Evolutionary conservation across 148 eudicot species (phyloP), one percentile per base, ranked within the genome.

Genomic region (Rhododendron griersonianum): DNA sequence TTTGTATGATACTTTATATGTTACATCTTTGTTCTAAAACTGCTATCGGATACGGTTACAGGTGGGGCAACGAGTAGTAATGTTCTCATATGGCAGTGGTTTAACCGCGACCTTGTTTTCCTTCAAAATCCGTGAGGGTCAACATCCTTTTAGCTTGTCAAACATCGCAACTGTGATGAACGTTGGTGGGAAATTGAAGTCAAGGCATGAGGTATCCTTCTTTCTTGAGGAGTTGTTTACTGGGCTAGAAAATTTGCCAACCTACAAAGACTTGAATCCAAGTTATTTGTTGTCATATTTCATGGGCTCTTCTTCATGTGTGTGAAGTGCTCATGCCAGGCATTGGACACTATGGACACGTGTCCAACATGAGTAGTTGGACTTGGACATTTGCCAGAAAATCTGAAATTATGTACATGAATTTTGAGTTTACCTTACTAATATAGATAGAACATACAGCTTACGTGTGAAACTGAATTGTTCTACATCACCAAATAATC

Each of bases 51-150:
- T 73, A 45, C 39, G 59, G 10, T 82, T 25, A 53, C 19, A 97
- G 99, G 94, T 88, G 3, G 99, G 98, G 13, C 90, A 95, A 82
- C 91, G 99, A 87, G 90, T 93, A 33, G 81, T 97, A 30, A 91
- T 97, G 96, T 97, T 97, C 87, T 97, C 99, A 1, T 97, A 97
- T 83, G 99, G 99, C 57, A 97, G 99, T 90, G 99, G 99, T 47
- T 87, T 91, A 83, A 85, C 92, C 35, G 96, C 99, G 51, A 94
- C 99, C 74, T 93, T 97, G 98, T 97, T 97, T 87, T 97, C 99
- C 81, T 87, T 97, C 85, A 91, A 83, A 23, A 57, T 97, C 19
- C 89, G 83, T 23, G 98, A 95, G 79, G 95, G 96, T 71, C 82
- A 90, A 71, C 92, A 91, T 59, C 96, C 96, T 55, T 97, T 97